Evolutionary conservation across 1,139 yeast species (phyloP).

Genomic region (Yamadazyma friedrichii): DNA sequence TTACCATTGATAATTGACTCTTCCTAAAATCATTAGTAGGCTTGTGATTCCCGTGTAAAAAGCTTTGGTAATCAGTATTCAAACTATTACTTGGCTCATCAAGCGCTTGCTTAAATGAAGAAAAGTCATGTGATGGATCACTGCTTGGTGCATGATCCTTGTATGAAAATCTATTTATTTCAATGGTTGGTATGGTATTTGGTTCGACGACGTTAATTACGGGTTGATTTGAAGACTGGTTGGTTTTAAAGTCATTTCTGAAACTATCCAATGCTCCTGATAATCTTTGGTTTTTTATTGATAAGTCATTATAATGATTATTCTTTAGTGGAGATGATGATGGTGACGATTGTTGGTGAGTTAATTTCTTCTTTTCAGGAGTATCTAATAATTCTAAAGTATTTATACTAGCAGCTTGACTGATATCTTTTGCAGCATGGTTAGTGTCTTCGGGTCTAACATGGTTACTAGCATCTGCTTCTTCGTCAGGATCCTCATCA

Average conservation of each 20-base stretch:
- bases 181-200: slow-evolving; percentile 10
- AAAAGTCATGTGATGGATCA: no score
- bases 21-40: slow-evolving; percentile 16
- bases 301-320: slow-evolving; percentile 2
- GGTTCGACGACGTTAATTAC: no score
- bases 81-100: slow-evolving; percentile 11
- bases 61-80: slow-evolving; percentile 31
- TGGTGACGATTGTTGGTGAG: slow-evolving; percentile 8
- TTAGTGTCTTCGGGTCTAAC: slow-evolving; percentile 14
- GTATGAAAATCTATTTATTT: slow-evolving; percentile 11
- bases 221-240: no score
- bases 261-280: slow-evolving; percentile 32
- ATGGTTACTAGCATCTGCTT: slow-evolving; percentile 1
- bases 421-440: slow-evolving; percentile 17
- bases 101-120: slow-evolving; percentile 7
- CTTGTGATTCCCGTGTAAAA: slow-evolving; percentile 17
- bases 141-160: neutral
- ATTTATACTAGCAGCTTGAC: slow-evolving; percentile 12
- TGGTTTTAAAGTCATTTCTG: slow-evolving; percentile 27
- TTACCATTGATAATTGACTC: slow-evolving; percentile 43
- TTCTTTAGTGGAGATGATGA: slow-evolving; percentile 11
- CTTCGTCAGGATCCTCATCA: slow-evolving; percentile 1
- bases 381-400: slow-evolving; percentile 16
- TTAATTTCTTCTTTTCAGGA: slow-evolving; percentile 11
- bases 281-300: slow-evolving; percentile 18